Percentiles rank a stretch among this genome's conserved stretches.
Conservation (phyloP, 2,329 filamentous ascomycete genomes). For the Ophiostoma sp. region DNA sequence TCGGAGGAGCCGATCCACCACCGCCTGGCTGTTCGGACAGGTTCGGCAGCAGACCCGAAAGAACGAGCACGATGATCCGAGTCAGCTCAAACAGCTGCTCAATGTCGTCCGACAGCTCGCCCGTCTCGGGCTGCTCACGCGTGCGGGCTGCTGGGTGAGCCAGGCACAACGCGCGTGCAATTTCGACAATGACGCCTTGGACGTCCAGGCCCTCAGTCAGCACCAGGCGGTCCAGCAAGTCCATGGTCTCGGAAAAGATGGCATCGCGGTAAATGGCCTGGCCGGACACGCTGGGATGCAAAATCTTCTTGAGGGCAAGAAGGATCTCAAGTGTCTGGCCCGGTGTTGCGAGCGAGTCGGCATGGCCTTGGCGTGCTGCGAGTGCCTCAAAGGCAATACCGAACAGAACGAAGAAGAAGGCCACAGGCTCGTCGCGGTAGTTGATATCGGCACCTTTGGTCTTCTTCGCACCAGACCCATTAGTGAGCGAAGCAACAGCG, state of each 20-base stretch:
- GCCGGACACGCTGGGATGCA: constrained; percentile 89
- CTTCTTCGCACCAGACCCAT: constrained; percentile 41
- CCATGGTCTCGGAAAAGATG: constrained; percentile 95
- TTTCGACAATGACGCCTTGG: constrained; percentile 88
- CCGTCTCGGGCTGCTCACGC: constrained; percentile 59
- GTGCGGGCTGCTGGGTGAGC: constrained; percentile 83
- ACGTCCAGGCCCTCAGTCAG: constrained; percentile 86
- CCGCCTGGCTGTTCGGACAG: constrained; percentile 41
- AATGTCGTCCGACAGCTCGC: constrained; percentile 88
- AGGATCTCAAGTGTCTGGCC: constrained; percentile 79
- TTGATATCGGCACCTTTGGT: constrained; percentile 66
- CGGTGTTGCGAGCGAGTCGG: constrained; percentile 62
- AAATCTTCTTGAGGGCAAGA: constrained; percentile 85
- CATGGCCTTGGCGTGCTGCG: constrained; percentile 66
- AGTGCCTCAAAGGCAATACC: constrained; percentile 94
- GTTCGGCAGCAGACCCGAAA: constrained; percentile 82
- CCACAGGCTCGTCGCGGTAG: constrained; percentile 94
- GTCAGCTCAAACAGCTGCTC: constrained; percentile 97
- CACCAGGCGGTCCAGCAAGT: constrained; percentile 84
- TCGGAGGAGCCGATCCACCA: constrained; percentile 32
- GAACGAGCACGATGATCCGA: constrained; percentile 87
- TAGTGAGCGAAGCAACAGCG: background rate
- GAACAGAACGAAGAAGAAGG: constrained; percentile 98
- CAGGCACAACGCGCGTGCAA: constrained; percentile 82
- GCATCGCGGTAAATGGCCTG: constrained; percentile 95